Base-by-base conservation (phyloP, 2,329 filamentous ascomycete species). In the Paracamarosporium sp. region DNA sequence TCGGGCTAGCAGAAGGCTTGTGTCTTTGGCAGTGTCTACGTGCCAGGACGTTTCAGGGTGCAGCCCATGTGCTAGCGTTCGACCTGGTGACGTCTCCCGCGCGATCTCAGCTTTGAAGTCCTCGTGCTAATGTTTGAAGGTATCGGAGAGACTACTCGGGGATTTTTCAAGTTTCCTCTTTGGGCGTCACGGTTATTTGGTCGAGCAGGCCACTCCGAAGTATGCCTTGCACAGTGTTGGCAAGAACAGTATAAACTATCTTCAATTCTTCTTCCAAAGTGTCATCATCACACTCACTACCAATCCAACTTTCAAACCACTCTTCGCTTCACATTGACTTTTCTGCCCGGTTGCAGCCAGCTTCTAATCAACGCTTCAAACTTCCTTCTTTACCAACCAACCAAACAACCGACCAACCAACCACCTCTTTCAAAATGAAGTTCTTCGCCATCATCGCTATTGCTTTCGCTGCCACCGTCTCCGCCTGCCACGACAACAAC, bases 381-480 rank as follows among this genome's bases (percentile, higher is more conserved):
- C 27, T 33, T 47, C 28, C 17, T 28, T n/a, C 43, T 30, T 17
- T 33, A 40, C n/a, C 36, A 40, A 15, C 13, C 36, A 12, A 40
- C 17, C 13, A 40, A 5, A 20, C 17, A 33, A 6, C 41, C 13
- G 6, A 27, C 44, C 28, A 33, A 31, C 44, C 44, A 31, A 47
- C 44, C 44, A 35, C 33, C 27, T 31, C 44, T 11, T 20, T 33
- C 44, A 47, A 35, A 33, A 47, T 47, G 44, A 20, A 47, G 44
- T 47, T 47, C 44, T 47, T 47, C 44, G 44, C 44, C 17, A 31
- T 47, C 27, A 30, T 47, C 44, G 44, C 44, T 22, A 28, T 47
- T 22, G 27, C 44, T 22, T 47, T 47, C 44, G 44, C 44, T 9
- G 28, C 44, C 28, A 20, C n/a, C 13, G 44, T 11, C n/a, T 7